Base-by-base conservation (phyloP, 2,329 filamentous ascomycete species). In the Aureobasidium sp. region DNA sequence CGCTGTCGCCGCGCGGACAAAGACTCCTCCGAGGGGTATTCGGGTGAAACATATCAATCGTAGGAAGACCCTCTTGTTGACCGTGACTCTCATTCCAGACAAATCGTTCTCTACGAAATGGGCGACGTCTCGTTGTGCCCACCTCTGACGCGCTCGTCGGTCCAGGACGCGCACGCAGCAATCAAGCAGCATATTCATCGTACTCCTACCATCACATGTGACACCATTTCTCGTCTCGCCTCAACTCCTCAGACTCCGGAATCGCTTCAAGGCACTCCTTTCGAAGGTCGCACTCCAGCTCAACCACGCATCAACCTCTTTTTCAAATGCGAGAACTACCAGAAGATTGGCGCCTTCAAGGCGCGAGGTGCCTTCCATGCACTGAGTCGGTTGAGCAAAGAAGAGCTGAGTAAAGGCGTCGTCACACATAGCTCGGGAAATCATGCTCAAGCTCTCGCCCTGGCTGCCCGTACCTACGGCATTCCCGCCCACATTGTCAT, bases 321-420 rank as follows among this genome's bases (percentile, higher is more conserved):
- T 79, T 96, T 97, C 83, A 97, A 97, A 78, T 95, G 91, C 74
- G 93, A 97, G 79, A 97, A 97, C 74, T 79, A 90, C 62, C 94
- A 97, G 78, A 85, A 86, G 61, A 85, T 95, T 60, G 94, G 93
- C 57, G 93, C 93, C 1, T 97, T 97, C 79, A 97, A 97, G 77
- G 88, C 86, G 16, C 81, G 93, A 7, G 94, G 93, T 5, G 93
- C 92, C 0, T 97, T 96, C 68, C 90, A 97, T 74, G 91, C 92
- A 0, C 72, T 96, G 41, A 81, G 85, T 68, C 76, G 88, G 61
- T 75, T 96, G 70, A 85, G 87, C 70, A 79, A 86, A 41, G 83
- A 84, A 65, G 82, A 83, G 65, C 81, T 79, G 9, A 77, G 77
- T 69, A 85, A 79, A 70, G 92, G 92, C 0, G 91, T 97, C 8